Percentiles rank a stretch among this genome's conserved stretches.
Evolutionary conservation across 345 rosid species (phyloP).

Genomic region (Lumnitzera littorea): DNA sequence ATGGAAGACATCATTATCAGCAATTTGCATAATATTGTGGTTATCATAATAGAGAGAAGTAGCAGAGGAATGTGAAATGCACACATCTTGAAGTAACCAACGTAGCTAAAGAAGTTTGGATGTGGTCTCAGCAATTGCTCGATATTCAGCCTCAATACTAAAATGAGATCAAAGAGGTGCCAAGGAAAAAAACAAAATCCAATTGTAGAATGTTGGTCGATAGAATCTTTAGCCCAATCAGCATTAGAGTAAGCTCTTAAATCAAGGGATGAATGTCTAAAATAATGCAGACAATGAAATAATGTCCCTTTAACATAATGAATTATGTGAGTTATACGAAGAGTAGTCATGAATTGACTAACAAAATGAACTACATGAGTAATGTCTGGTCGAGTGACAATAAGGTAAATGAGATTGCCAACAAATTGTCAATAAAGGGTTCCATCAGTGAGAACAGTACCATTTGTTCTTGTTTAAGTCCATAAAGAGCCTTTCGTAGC

Average conservation of each 20-base stretch:
- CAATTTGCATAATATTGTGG: background rate
- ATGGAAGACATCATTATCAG: conserved; percentile 1
- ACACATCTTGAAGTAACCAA: background rate
- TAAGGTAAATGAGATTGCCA: conserved; percentile 4
- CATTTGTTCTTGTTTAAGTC: conserved; percentile 2
- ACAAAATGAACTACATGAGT: background rate
- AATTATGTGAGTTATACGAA: background rate
- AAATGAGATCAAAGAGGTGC: background rate
- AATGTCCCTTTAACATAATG: too few species aligned
- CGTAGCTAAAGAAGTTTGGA: background rate
- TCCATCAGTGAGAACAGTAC: background rate
- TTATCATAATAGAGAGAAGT: background rate
- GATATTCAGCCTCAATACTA: background rate
- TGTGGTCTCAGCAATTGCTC: background rate
- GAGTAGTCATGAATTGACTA: conserved; percentile 6
- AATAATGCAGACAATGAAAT: too few species aligned
- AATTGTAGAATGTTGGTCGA: too few species aligned
- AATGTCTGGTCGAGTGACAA: background rate
- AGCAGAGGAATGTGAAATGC: background rate
- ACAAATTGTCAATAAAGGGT: conserved; percentile 3
- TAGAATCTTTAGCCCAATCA: too few species aligned
- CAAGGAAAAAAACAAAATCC: too few species aligned
- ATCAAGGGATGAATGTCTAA: too few species aligned
- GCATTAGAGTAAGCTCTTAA: too few species aligned
- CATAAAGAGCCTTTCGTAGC: background rate